phyloP scores from a whole-genome alignment of 768 basidiomycete genomes.

The Suillus decipiens region DNA sequence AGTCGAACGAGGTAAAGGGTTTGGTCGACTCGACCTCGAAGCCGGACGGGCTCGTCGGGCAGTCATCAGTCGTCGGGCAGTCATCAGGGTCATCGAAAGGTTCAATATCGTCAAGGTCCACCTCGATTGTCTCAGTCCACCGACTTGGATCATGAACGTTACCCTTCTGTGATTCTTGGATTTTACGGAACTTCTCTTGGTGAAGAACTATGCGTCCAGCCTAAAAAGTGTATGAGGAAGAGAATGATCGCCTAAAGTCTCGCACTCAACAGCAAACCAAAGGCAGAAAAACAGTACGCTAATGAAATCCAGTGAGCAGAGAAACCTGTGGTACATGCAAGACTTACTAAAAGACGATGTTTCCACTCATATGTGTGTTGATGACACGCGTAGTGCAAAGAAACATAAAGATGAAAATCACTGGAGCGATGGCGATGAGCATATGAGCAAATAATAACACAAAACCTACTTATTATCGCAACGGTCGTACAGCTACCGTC shows the following conservation, averaged over 20 bases:
- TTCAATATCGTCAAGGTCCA: background rate
- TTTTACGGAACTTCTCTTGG: background rate
- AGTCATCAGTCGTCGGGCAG: no score
- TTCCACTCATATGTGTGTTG: constrained; percentile 18
- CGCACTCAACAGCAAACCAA: constrained; percentile 8
- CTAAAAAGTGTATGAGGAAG: constrained; percentile 1
- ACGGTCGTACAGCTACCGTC: constrained; percentile 17
- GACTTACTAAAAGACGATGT: constrained; percentile 25
- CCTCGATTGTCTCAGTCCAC: background rate
- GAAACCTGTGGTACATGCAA: background rate
- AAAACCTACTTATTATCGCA: constrained; percentile 18
- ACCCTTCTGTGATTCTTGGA: background rate
- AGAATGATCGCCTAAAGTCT: no score
- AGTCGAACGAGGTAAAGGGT: background rate
- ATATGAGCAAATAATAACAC: background rate
- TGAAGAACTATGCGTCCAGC: background rate
- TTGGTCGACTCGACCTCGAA: background rate
- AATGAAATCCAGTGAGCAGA: background rate
- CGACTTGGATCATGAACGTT: background rate
- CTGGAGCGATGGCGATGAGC: constrained; percentile 9
- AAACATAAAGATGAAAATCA: constrained; percentile 22
- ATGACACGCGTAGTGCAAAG: constrained; percentile 18
- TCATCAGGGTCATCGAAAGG: background rate
- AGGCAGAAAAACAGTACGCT: background rate
- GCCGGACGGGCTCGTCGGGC: background rate